phyloP scores from a whole-genome alignment of 768 basidiomycete genomes.

The Nidularia sp. region DNA sequence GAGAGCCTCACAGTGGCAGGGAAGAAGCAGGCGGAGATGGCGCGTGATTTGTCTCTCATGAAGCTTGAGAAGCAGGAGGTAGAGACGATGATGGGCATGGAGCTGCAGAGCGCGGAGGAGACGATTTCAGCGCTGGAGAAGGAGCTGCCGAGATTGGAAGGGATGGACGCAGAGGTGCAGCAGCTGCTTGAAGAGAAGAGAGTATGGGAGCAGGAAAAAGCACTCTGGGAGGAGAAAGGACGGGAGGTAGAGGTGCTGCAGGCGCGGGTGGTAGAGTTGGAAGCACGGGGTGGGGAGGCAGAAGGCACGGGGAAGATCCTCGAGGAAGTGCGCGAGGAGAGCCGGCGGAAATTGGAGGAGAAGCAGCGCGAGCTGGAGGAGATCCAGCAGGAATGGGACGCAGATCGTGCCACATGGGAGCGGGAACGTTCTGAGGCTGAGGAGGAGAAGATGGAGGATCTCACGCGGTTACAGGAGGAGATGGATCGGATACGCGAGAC shows the following conservation, averaged over 20 bases:
- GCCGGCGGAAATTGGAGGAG: constrained; percentile 25
- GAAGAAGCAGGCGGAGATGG: constrained; percentile 58
- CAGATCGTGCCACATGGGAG: constrained; percentile 47
- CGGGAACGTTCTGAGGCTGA: constrained; percentile 43
- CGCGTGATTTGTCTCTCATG: constrained; percentile 57
- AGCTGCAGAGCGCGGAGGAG: constrained; percentile 65
- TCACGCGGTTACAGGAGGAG: constrained; percentile 43
- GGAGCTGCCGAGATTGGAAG: constrained; percentile 48
- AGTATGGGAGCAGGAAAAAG: constrained; percentile 47
- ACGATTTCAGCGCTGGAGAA: constrained; percentile 53
- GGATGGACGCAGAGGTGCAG: constrained; percentile 42
- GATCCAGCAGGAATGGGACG: constrained; percentile 34
- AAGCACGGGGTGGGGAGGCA: constrained; percentile 35
- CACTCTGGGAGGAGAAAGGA: constrained; percentile 33
- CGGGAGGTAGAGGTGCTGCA: constrained; percentile 34
- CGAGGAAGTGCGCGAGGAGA: constrained; percentile 24
- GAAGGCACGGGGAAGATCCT: constrained; percentile 35
- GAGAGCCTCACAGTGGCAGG: constrained; percentile 54
- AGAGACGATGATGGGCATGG: constrained; percentile 60
- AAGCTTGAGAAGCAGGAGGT: constrained; percentile 66
- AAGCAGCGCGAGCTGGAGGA: constrained; percentile 30
- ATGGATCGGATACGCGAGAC: constrained; percentile 38
- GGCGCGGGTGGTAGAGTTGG: constrained; percentile 35
- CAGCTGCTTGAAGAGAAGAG: constrained; percentile 44
- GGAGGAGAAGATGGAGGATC: constrained; percentile 44